A percentile compares a stretch with the other conserved stretches of the same genome.
phyloP scores from a whole-genome alignment of 345 rosid species.

The Eucalyptus globulus region DNA sequence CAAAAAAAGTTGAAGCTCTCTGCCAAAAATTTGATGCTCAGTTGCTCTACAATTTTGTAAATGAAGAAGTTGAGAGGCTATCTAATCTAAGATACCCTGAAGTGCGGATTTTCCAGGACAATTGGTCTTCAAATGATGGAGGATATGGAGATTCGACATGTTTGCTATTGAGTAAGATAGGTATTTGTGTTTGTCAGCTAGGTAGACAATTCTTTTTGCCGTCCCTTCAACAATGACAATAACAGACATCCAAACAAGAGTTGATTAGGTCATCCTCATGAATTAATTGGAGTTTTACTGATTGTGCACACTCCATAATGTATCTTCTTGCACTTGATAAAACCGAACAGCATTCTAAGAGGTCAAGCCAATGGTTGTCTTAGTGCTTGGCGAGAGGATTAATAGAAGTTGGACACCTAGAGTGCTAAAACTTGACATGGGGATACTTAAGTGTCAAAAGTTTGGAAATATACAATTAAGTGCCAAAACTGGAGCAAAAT shows the following conservation, averaged over 20 bases:
- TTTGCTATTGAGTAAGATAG: background rate
- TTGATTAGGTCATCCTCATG: background rate
- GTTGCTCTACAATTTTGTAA: no score
- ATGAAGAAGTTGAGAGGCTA: no score
- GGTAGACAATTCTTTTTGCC: background rate
- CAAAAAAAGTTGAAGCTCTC: no score
- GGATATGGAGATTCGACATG: background rate
- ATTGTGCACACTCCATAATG: background rate
- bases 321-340: background rate
- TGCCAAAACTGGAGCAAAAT: no score
- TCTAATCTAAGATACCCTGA: no score
- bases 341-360: fast-evolving
- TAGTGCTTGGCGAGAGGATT: background rate
- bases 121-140: background rate
- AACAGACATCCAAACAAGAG: background rate
- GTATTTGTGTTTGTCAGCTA: background rate
- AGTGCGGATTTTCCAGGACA: no score
- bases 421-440: no score
- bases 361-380: background rate
- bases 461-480: no score
- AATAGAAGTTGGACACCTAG: no score
- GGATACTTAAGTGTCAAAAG: no score
- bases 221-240: background rate
- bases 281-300: background rate
- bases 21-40: no score